Conservation (phyloP, 495 filamentous ascomycete genomes). For the Cairneyella variabilis region DNA sequence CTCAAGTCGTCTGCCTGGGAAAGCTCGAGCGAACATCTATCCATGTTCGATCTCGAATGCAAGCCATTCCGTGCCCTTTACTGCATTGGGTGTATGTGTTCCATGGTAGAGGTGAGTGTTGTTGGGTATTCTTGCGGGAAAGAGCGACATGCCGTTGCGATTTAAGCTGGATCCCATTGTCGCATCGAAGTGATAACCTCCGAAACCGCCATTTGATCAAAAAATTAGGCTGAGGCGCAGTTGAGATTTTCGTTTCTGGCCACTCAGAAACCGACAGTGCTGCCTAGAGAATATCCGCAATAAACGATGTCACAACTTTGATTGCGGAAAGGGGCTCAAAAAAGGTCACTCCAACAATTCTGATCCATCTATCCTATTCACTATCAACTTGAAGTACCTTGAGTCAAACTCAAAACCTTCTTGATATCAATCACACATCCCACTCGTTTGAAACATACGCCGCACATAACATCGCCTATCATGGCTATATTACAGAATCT, state of each 20-base stretch:
- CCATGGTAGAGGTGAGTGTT: conserved; percentile 41
- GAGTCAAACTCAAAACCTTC: neutral
- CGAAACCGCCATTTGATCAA: conserved; percentile 10
- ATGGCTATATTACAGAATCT: neutral
- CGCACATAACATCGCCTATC: neutral
- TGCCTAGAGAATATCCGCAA: conserved; percentile 12
- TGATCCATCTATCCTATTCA: conserved; percentile 13
- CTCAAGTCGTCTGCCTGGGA: neutral
- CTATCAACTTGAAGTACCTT: conserved; percentile 7
- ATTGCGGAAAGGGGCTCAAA: conserved; percentile 14
- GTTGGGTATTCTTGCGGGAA: neutral
- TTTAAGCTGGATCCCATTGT: neutral
- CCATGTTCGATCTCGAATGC: conserved; percentile 70
- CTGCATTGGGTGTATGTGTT: conserved; percentile 30
- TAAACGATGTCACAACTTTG: conserved; percentile 16
- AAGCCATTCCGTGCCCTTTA: conserved; percentile 59
- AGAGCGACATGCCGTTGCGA: neutral
- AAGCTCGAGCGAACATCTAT: conserved; percentile 44
- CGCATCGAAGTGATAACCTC: neutral
- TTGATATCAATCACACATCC: neutral
- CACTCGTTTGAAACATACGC: neutral
- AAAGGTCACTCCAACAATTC: conserved; percentile 14
- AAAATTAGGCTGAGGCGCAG: conserved; percentile 3
- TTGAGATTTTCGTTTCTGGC: conserved; percentile 9
- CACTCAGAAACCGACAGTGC: conserved; percentile 14